Evolutionary conservation across 1,139 yeast species (phyloP).

Genomic region (Hanseniaspora gamundiae): DNA sequence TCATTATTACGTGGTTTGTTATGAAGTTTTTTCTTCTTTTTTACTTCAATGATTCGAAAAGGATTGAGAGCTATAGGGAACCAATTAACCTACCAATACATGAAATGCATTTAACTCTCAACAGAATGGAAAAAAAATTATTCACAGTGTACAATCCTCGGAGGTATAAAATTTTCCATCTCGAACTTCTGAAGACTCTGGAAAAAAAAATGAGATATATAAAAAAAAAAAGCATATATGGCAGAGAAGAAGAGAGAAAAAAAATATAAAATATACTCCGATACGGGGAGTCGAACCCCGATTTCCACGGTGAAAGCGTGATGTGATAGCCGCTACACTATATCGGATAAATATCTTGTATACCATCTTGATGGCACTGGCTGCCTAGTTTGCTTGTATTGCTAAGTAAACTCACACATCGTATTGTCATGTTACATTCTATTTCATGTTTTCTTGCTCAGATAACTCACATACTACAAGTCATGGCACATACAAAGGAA

Average conservation of each 20-base stretch:
- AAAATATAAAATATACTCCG: conserved; percentile 16
- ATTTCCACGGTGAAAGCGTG: conserved; percentile 29
- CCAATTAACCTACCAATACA: no score
- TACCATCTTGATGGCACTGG: background rate
- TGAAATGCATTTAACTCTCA: no score
- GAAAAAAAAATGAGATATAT: background rate
- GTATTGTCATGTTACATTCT: no score
- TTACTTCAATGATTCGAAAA: background rate
- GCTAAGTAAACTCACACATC: no score
- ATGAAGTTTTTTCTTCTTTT: background rate
- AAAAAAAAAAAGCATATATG: background rate
- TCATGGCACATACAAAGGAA: no score
- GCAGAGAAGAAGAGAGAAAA: no score
- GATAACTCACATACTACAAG: no score
- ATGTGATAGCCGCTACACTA: conserved; percentile 28
- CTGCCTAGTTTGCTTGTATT: no score
- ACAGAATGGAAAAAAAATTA: no score
- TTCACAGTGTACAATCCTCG: no score
- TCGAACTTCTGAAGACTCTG: background rate
- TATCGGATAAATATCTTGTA: conserved; percentile 19
- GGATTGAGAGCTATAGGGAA: no score
- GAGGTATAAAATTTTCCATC: background rate
- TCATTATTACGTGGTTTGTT: background rate
- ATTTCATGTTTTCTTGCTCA: no score
- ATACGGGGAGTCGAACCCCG: conserved; percentile 30